phyloP scores from a whole-genome alignment of 2,329 filamentous ascomycete species.

The Paecilomyces formosus region DNA sequence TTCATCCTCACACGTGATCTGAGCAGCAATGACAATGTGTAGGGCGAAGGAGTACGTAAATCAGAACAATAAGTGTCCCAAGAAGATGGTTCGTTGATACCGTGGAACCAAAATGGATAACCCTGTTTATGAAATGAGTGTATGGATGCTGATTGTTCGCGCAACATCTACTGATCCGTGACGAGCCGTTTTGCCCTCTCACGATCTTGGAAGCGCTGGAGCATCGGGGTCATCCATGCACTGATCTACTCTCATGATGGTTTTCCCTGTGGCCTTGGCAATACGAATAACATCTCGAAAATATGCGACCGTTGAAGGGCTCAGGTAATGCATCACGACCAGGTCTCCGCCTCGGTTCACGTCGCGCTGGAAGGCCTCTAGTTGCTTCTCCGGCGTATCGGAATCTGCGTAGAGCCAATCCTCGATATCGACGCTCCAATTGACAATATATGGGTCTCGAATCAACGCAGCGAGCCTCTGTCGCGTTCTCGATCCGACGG shows the following conservation, averaged over 20 bases:
- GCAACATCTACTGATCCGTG: neutral
- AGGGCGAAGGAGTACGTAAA: too few species aligned
- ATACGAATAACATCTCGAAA: slow-evolving; percentile 58
- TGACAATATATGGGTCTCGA: slow-evolving; percentile 52
- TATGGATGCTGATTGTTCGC: too few species aligned
- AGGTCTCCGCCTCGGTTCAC: slow-evolving; percentile 56
- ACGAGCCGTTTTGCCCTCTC: neutral
- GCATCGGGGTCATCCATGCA: slow-evolving; percentile 57
- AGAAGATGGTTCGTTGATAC: too few species aligned
- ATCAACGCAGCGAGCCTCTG: slow-evolving; percentile 51
- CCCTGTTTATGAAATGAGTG: too few species aligned
- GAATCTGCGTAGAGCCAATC: slow-evolving; percentile 62
- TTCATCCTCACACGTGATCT: too few species aligned
- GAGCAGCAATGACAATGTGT: too few species aligned
- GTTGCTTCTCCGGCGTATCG: slow-evolving; percentile 57
- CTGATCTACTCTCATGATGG: slow-evolving; percentile 60
- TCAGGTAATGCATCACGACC: slow-evolving; percentile 64
- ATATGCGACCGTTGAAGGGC: slow-evolving; percentile 56
- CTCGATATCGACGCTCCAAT: slow-evolving; percentile 64
- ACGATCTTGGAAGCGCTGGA: slow-evolving; percentile 28
- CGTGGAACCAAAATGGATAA: too few species aligned
- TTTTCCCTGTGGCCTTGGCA: slow-evolving; percentile 56
- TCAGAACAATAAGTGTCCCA: too few species aligned
- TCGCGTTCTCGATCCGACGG: slow-evolving; percentile 58
- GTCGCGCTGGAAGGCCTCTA: slow-evolving; percentile 58